Evolutionary conservation across 768 basidiomycete species (phyloP).

Genomic region (Boletellus sp.): DNA sequence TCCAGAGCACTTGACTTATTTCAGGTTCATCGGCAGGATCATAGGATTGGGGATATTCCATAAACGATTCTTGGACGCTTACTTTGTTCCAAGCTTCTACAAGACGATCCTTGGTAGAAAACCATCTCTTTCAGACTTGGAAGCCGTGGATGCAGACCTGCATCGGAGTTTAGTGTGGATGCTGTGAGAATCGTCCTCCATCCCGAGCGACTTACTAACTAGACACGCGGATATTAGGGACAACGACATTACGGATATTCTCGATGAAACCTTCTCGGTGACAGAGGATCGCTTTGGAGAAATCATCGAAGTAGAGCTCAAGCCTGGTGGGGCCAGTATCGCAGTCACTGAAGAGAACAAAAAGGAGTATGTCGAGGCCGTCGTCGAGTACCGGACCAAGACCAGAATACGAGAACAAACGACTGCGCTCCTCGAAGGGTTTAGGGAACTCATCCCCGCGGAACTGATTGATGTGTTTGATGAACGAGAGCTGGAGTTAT

Average conservation of each 20-base stretch:
- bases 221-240: conserved; percentile 40
- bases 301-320: conserved; percentile 61
- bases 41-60: conserved; percentile 78
- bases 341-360: conserved; percentile 74
- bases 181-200: conserved; percentile 47
- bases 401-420: conserved; percentile 82
- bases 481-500: conserved; percentile 81
- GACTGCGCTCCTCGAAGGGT: conserved; percentile 79
- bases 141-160: conserved; percentile 65
- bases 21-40: conserved; percentile 75
- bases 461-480: conserved; percentile 89
- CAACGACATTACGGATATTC: conserved; percentile 70
- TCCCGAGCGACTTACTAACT: background rate
- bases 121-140: conserved; percentile 59
- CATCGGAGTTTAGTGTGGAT: conserved; percentile 71
- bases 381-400: conserved; percentile 82
- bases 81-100: conserved; percentile 78
- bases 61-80: conserved; percentile 72
- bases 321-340: conserved; percentile 55
- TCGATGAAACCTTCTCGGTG: conserved; percentile 68
- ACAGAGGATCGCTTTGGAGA: conserved; percentile 78
- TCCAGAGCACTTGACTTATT: conserved; percentile 74
- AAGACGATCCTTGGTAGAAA: conserved; percentile 70
- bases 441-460: conserved; percentile 78
- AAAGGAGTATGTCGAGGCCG: conserved; percentile 69